These are phyloP conservation scores for Monosporascus sp. DNA, from an alignment of 2,329 filamentous ascomycete species.

Conservation along the genomic window DNA sequence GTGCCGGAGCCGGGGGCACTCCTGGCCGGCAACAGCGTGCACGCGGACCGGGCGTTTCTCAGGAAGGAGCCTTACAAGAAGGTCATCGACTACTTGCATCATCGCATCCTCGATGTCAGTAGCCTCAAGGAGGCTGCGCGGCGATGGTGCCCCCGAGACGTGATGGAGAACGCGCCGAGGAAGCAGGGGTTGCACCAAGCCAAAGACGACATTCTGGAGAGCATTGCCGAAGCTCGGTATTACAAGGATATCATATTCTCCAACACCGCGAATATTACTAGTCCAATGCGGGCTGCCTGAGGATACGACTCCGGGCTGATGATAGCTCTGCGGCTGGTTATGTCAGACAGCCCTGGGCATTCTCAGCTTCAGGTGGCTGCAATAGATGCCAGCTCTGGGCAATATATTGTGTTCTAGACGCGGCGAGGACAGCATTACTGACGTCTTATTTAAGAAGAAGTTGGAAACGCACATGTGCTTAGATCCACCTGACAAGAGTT, in stretches of 20 bases:
- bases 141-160: conserved; percentile 66
- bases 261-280: not conserved
- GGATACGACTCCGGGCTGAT: no score
- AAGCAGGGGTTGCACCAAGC: conserved; percentile 81
- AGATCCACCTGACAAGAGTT: no score
- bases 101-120: conserved; percentile 89
- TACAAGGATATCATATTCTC: conserved; percentile 68
- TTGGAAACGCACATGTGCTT: no score
- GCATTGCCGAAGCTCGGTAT: conserved; percentile 84
- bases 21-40: conserved; percentile 88
- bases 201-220: conserved; percentile 86
- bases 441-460: not conserved
- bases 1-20: conserved; percentile 66
- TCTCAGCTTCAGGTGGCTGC: not conserved
- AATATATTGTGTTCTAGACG: not conserved
- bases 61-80: conserved; percentile 65
- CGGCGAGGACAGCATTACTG: not conserved
- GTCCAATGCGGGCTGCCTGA: not conserved
- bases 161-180: conserved; percentile 57
- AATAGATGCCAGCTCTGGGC: not conserved
- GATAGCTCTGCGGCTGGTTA: no score
- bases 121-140: conserved; percentile 84
- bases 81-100: conserved; percentile 74
- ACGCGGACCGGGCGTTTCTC: conserved; percentile 82
- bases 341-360: not conserved